Percentiles rank a stretch among this genome's conserved stretches.
Evolutionary conservation across 306 rosid genomes (phyloP).

Genomic region (Dicorynia guianensis): DNA sequence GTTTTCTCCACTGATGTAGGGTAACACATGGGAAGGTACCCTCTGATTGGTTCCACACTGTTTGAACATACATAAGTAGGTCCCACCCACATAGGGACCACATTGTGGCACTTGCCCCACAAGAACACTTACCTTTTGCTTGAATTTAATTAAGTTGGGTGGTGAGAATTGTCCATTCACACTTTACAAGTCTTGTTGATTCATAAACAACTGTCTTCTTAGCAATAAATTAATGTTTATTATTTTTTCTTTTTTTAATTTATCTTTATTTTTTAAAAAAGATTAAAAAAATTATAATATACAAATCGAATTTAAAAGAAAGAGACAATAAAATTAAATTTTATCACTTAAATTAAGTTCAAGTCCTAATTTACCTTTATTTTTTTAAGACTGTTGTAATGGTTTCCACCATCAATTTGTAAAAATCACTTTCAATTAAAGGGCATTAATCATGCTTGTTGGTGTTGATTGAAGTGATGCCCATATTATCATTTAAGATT

Average conservation of each 20-base stretch:
- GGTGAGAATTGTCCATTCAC: conserved; percentile 56
- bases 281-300: too few species aligned
- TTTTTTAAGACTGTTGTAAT: conserved; percentile 43
- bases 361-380: neutral
- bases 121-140: conserved; percentile 34
- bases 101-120: conserved; percentile 47
- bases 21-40: conserved; percentile 52
- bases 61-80: conserved; percentile 51
- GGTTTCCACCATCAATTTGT: conserved; percentile 65
- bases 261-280: conserved; percentile 19
- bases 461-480: conserved; percentile 82
- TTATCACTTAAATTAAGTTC: too few species aligned
- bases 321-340: too few species aligned
- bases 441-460: conserved; percentile 60
- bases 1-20: conserved; percentile 61
- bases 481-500: conserved; percentile 79
- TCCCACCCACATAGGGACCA: conserved; percentile 54
- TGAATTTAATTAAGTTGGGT: conserved; percentile 30
- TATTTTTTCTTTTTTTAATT: too few species aligned
- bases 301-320: too few species aligned
- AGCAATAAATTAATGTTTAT: conserved; percentile 10
- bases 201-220: conserved; percentile 51
- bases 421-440: conserved; percentile 47
- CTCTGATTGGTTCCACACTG: conserved; percentile 57
- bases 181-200: conserved; percentile 47